Conservation (phyloP, 352 stramenopile genomes). For the Pythium phragmitis region DNA sequence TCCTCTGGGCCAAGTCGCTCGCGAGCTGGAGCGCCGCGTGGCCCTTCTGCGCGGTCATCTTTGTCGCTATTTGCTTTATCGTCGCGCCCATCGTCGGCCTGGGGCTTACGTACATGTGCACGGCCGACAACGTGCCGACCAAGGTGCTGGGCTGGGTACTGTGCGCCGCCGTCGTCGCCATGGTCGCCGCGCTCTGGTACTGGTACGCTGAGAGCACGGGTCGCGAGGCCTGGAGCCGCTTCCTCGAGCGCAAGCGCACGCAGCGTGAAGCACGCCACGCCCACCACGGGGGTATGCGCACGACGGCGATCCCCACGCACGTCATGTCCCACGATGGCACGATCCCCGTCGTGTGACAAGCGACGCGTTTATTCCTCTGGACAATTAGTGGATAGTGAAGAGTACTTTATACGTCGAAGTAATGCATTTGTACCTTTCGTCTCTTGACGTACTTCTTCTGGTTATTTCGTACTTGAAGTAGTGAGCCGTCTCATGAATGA, state of each 20-base stretch:
- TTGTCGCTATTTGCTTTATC: slow-evolving; percentile 49
- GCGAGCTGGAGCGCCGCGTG: slow-evolving; percentile 62
- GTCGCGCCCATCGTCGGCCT: slow-evolving; percentile 30
- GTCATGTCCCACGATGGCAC: slow-evolving; percentile 22
- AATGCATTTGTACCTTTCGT: background rate
- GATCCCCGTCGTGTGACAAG: slow-evolving; percentile 24
- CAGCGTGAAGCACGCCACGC: slow-evolving; percentile 18
- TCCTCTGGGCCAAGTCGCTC: slow-evolving; percentile 68
- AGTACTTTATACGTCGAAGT: background rate
- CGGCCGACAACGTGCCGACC: slow-evolving; percentile 4
- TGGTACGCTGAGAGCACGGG: slow-evolving; percentile 24
- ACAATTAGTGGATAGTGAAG: background rate
- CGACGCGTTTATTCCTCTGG: slow-evolving; percentile 17
- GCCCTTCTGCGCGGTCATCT: slow-evolving; percentile 50
- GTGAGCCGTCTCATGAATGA: too few species aligned
- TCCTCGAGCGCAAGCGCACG: slow-evolving; percentile 25
- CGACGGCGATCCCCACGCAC: slow-evolving; percentile 2
- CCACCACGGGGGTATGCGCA: background rate
- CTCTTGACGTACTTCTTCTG: too few species aligned
- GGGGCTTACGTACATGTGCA: slow-evolving; percentile 34
- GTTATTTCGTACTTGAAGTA: too few species aligned
- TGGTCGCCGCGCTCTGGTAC: slow-evolving; percentile 6
- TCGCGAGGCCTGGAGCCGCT: slow-evolving; percentile 24
- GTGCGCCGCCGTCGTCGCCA: slow-evolving; percentile 3
- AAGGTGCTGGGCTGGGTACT: slow-evolving; percentile 27